phyloP scores from a whole-genome alignment of 768 basidiomycete species.

The Myochromella boudieri region DNA sequence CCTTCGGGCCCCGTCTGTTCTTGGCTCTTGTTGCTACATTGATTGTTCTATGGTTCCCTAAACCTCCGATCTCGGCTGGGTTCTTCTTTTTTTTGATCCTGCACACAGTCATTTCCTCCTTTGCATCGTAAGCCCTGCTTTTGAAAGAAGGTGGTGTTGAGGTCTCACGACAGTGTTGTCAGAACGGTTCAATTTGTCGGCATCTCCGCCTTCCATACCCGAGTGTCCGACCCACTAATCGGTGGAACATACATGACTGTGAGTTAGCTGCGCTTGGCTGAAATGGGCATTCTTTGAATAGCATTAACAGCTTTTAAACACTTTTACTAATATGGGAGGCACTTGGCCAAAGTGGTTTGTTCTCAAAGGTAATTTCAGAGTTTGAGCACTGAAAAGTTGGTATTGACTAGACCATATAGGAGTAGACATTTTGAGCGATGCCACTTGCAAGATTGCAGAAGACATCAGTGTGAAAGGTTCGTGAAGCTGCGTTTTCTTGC shows the following conservation, averaged over 20 bases:
- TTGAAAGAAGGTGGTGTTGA: neutral
- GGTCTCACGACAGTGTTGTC: neutral
- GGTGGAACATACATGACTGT: constrained; percentile 99
- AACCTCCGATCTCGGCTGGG: constrained; percentile 62
- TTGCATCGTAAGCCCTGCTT: constrained; percentile 66
- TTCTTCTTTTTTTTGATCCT: constrained; percentile 83
- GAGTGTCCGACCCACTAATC: constrained; percentile 93
- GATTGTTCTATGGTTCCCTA: constrained; percentile 85
- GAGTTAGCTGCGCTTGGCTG: constrained; percentile 26
- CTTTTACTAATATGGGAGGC: constrained; percentile 94
- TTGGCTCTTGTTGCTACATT: constrained; percentile 73
- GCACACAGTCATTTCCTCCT: constrained; percentile 81
- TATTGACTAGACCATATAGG: constrained; percentile 40
- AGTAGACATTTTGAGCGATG: constrained; percentile 85
- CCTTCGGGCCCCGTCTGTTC: constrained; percentile 84
- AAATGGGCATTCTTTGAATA: neutral
- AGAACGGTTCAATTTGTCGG: constrained; percentile 99
- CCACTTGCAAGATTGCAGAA: constrained; percentile 75
- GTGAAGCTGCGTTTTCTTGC: constrained; percentile 1
- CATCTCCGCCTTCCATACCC: constrained; percentile 98
- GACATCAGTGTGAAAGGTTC: constrained; percentile 57
- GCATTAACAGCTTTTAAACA: constrained; percentile 76
- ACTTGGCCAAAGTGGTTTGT: constrained; percentile 98
- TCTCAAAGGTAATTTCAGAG: constrained; percentile 63
- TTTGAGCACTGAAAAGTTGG: neutral